These are phyloP conservation scores for Ceratocystis ficicola DNA, from an alignment of 2,329 filamentous ascomycete species.

Conservation along the genomic window DNA sequence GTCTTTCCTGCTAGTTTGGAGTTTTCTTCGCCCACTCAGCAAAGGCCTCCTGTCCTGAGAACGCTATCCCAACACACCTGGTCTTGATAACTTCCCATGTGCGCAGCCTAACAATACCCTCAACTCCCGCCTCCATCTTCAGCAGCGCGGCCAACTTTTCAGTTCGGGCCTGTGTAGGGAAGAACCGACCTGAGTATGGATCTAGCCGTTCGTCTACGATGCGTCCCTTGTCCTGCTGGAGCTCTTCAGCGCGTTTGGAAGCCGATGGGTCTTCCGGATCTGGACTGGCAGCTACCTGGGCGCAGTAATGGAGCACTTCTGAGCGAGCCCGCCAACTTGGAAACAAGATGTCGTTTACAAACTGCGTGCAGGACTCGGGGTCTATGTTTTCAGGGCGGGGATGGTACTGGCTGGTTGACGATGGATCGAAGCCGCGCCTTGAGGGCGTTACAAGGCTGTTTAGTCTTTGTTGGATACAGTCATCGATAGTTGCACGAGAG, in stretches of 20 bases:
- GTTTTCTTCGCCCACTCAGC: slow-evolving; percentile 45
- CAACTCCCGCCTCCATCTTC: slow-evolving; percentile 62
- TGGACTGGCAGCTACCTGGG: slow-evolving; percentile 71
- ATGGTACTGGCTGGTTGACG: slow-evolving; percentile 47
- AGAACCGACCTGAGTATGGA: slow-evolving; percentile 78
- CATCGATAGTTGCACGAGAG: slow-evolving; percentile 75
- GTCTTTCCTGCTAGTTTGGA: slow-evolving; percentile 19
- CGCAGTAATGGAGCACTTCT: slow-evolving; percentile 80
- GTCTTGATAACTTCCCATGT: slow-evolving; percentile 72
- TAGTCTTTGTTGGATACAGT: slow-evolving; percentile 84
- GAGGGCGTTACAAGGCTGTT: slow-evolving; percentile 77
- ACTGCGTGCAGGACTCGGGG: slow-evolving; percentile 50
- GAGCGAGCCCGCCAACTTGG: slow-evolving; percentile 76
- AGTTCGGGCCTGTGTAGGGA: slow-evolving; percentile 65
- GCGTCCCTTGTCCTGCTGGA: slow-evolving; percentile 54
- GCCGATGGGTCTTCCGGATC: slow-evolving; percentile 78
- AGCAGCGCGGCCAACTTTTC: slow-evolving; percentile 64
- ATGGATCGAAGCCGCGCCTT: slow-evolving; percentile 64
- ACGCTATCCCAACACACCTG: slow-evolving; percentile 47
- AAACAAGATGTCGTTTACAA: slow-evolving; percentile 70
- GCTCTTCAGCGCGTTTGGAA: slow-evolving; percentile 56
- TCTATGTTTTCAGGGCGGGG: slow-evolving; percentile 41
- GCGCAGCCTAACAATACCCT: slow-evolving; percentile 65
- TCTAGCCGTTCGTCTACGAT: slow-evolving; percentile 81
- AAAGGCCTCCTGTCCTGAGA: slow-evolving; percentile 39